Percentiles rank a stretch among this genome's conserved stretches.
These are phyloP conservation scores for Leccinum pachyderme DNA, from an alignment of 1,284 basidiomycete genomes.

Conservation along the genomic window DNA sequence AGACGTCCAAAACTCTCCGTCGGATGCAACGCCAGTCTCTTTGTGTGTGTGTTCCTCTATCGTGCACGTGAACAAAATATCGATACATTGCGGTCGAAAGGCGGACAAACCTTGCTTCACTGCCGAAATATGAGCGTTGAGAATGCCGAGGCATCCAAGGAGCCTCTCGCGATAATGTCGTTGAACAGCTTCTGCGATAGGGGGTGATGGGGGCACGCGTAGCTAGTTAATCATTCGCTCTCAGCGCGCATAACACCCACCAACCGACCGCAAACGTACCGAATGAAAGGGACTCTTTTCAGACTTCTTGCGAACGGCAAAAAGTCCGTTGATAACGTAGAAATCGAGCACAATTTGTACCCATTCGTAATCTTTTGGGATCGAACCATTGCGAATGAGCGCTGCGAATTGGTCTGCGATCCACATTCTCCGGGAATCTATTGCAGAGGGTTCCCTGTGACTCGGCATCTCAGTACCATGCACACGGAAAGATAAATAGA, in stretches of 20 bases:
- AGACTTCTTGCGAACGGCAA: constrained; percentile 71
- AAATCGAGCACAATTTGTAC: constrained; percentile 77
- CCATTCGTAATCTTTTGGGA: constrained; percentile 83
- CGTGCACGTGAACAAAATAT: background rate
- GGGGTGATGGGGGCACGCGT: constrained; percentile 59
- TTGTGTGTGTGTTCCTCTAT: constrained; percentile 51
- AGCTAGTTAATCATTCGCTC: constrained; percentile 39
- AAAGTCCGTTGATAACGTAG: constrained; percentile 82
- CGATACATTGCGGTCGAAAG: background rate
- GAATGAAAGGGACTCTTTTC: constrained; percentile 61
- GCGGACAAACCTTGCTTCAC: constrained; percentile 47
- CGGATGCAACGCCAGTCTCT: constrained; percentile 58
- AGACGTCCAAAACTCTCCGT: constrained; percentile 81
- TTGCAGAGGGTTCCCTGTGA: constrained; percentile 45
- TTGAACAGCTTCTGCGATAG: constrained; percentile 72
- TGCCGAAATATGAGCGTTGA: constrained; percentile 57
- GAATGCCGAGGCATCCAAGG: constrained; percentile 73
- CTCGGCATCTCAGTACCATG: constrained; percentile 16
- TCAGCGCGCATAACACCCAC: constrained; percentile 1
- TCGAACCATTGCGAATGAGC: constrained; percentile 75
- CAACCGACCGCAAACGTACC: constrained; percentile 38
- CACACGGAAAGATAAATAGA: background rate
- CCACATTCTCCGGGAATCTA: constrained; percentile 70
- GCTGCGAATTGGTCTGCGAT: constrained; percentile 83
- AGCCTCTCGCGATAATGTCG: constrained; percentile 68